A percentile compares a stretch with the other conserved stretches of the same genome.
Conservation (phyloP, 2,329 filamentous ascomycete species). For the Penicillium italicum region DNA sequence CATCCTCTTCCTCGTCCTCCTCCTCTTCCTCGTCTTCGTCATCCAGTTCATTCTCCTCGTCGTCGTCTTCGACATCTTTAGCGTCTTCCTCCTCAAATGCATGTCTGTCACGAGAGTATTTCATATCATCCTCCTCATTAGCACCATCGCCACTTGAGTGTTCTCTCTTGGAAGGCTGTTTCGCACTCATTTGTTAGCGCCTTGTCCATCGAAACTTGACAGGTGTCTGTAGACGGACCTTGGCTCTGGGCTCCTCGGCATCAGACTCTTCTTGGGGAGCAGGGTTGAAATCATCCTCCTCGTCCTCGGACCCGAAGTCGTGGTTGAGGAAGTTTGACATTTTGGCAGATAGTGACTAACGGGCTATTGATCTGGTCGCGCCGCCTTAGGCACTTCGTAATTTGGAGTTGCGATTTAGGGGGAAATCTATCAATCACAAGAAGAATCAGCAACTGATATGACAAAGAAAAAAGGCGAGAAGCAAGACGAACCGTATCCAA, state of each 20-base stretch:
- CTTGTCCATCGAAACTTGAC: constrained; percentile 12
- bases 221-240: constrained; percentile 24
- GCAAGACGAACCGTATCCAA: constrained; percentile 1
- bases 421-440: not conserved
- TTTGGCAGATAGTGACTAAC: constrained; percentile 21
- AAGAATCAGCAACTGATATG: not conserved
- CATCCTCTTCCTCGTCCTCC: constrained; percentile 54
- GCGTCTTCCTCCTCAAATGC: constrained; percentile 40
- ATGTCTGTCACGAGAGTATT: constrained; percentile 34
- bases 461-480: not conserved
- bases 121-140: constrained; percentile 42
- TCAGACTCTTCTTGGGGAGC: constrained; percentile 70
- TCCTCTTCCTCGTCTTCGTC: constrained; percentile 45
- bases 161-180: constrained; percentile 26
- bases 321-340: constrained; percentile 49
- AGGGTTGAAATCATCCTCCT: constrained; percentile 88
- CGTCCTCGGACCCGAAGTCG: constrained; percentile 59
- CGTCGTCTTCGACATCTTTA: constrained; percentile 50
- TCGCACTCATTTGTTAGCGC: constrained; percentile 17
- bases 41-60: constrained; percentile 59
- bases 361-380: not conserved
- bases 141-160: constrained; percentile 42
- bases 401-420: not conserved
- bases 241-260: constrained; percentile 51
- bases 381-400: not conserved